Conservation (phyloP, 257 asterid species). For the Solanum pinnatisectum region DNA sequence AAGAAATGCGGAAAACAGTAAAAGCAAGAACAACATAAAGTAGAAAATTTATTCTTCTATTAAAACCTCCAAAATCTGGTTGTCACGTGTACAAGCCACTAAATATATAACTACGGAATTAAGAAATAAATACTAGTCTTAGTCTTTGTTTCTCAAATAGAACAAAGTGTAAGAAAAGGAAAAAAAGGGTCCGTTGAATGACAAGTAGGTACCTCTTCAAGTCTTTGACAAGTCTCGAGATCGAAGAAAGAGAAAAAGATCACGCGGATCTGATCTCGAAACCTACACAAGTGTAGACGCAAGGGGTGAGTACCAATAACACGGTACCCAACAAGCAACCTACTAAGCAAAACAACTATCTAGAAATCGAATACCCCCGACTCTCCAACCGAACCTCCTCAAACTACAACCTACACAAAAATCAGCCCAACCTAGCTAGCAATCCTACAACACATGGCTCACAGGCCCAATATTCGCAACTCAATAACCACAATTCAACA, state of each 20-base stretch:
- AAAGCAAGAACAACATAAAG: background rate
- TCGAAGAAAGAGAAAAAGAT: background rate
- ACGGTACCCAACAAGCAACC: background rate
- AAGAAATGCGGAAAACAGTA: no score
- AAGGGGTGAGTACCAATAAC: background rate
- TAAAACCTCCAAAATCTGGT: background rate
- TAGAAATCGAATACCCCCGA: no score
- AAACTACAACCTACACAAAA: background rate
- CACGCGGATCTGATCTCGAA: fast-evolving
- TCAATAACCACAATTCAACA: background rate
- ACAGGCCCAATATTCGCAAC: background rate
- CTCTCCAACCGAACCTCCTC: background rate
- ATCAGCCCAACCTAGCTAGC: background rate
- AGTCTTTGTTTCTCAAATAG: background rate
- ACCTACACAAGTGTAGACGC: background rate
- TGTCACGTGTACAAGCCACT: background rate
- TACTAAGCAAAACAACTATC: background rate
- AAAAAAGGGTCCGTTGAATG: no score
- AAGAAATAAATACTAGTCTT: no score
- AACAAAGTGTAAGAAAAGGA: background rate
- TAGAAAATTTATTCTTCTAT: no score
- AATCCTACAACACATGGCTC: background rate
- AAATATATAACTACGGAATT: no score
- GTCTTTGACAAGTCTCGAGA: background rate
- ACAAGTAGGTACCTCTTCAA: background rate